phyloP scores from a whole-genome alignment of 2,329 filamentous ascomycete species.

The Drechslerella coelobrocha region DNA sequence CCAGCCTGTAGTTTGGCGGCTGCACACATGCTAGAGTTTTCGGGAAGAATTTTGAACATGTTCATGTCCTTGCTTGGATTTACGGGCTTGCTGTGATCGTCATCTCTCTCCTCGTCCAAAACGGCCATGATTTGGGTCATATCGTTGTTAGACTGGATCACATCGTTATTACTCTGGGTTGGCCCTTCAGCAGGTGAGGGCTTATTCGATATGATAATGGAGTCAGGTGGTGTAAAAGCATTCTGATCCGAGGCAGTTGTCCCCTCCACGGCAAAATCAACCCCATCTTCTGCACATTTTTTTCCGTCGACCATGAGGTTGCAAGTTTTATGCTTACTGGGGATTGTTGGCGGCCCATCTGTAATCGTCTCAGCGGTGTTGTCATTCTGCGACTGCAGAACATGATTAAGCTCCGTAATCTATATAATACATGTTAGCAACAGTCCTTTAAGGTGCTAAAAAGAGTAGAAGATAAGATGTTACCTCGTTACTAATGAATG shows the following conservation, averaged over 20 bases:
- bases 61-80: conserved; percentile 36
- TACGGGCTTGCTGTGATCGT: conserved; percentile 18
- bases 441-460: neutral
- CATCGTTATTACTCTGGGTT: conserved; percentile 15
- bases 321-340: conserved; percentile 35
- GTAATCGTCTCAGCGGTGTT: neutral
- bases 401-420: conserved; percentile 54
- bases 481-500: conserved; percentile 54
- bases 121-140: conserved; percentile 39
- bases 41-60: conserved; percentile 41
- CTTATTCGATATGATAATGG: conserved; percentile 8
- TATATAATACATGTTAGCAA: conserved; percentile 17
- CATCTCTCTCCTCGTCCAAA: conserved; percentile 29
- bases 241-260: neutral
- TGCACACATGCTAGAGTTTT: conserved; percentile 38
- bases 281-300: neutral
- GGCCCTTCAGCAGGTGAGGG: conserved; percentile 5
- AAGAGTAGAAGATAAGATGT: conserved; percentile 1
- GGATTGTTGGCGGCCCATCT: neutral
- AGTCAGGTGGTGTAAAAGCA: conserved; percentile 11
- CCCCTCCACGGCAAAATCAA: neutral
- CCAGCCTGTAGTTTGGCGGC: conserved; percentile 44
- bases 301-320: conserved; percentile 44
- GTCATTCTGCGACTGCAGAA: conserved; percentile 51
- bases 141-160: conserved; percentile 23